phyloP scores from a whole-genome alignment of 2,329 filamentous ascomycete genomes.

The Stenocarpella maydis region DNA sequence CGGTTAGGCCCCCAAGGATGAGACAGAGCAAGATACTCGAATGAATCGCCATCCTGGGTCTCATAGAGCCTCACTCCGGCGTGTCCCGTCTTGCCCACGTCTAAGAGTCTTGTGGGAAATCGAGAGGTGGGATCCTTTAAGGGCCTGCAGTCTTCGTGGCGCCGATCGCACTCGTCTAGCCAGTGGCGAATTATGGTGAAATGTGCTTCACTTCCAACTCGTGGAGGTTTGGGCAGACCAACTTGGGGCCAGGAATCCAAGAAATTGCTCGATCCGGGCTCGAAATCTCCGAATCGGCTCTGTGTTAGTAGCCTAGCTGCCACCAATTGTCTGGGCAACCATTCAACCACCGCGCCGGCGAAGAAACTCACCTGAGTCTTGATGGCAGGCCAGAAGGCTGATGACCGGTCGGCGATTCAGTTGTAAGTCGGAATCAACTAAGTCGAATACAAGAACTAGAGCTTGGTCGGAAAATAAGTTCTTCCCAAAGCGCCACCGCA shows the following conservation, averaged over 20 bases:
- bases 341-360: too few relatives aligned
- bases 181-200: conserved; percentile 34
- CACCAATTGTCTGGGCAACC: too few relatives aligned
- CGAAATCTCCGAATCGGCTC: conserved; percentile 52
- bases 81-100: background rate
- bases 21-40: conserved; percentile 37
- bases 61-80: conserved; percentile 29
- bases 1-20: conserved; percentile 36
- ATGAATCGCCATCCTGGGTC: background rate
- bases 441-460: background rate
- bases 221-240: conserved; percentile 27
- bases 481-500: background rate
- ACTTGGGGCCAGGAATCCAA: conserved; percentile 24
- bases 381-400: conserved; percentile 40
- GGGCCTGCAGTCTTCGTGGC: background rate
- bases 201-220: conserved; percentile 27
- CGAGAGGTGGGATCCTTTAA: background rate
- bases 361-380: background rate
- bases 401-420: conserved; percentile 43
- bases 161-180: conserved; percentile 33
- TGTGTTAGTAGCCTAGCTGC: conserved; percentile 39
- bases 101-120: conserved; percentile 35
- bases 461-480: background rate
- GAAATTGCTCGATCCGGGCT: too few relatives aligned
- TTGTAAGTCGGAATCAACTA: background rate